Evolutionary conservation across 345 rosid genomes (phyloP).

Genomic region (Aquilaria sinensis): DNA sequence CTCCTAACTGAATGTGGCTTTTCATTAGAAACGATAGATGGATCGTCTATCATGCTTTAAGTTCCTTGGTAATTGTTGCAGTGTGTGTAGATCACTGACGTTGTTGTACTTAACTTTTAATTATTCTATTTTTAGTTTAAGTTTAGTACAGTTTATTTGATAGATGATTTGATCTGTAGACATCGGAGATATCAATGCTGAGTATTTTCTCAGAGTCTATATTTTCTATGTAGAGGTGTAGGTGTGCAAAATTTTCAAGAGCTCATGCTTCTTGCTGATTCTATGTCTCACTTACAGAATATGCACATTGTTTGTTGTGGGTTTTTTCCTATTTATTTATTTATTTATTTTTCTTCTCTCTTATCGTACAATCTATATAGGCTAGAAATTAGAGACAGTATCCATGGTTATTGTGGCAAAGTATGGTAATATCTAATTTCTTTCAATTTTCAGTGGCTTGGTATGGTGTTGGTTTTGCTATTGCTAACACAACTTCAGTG

Average conservation of each 20-base stretch:
- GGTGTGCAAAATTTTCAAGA: slow-evolving; percentile 20
- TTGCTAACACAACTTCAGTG: slow-evolving; percentile 39
- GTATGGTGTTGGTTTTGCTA: slow-evolving; percentile 46
- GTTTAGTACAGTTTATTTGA: not conserved
- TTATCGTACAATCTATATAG: too few relatives aligned
- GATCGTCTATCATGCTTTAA: slow-evolving; percentile 32
- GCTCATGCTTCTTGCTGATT: slow-evolving; percentile 23
- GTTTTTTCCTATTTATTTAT: slow-evolving; percentile 8
- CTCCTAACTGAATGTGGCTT: slow-evolving; percentile 36
- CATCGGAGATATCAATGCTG: slow-evolving; percentile 47
- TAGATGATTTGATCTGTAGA: slow-evolving; percentile 15
- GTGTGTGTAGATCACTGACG: slow-evolving; percentile 13
- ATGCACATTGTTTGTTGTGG: slow-evolving; percentile 17
- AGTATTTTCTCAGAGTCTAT: slow-evolving; percentile 37
- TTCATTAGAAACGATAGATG: slow-evolving; percentile 34
- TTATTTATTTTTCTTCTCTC: not conserved
- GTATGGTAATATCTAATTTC: not conserved
- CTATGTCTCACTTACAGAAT: slow-evolving; percentile 40
- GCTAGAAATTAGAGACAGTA: not conserved
- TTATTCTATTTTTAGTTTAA: slow-evolving; percentile 1
- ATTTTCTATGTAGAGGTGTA: slow-evolving; percentile 35
- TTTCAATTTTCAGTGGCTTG: slow-evolving; percentile 29
- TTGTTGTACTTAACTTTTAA: not conserved
- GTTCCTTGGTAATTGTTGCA: slow-evolving; percentile 33
- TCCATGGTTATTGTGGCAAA: not conserved